These are phyloP conservation scores for Penicillium capsulatum DNA, from an alignment of 2,329 filamentous ascomycete genomes.

Conservation along the genomic window DNA sequence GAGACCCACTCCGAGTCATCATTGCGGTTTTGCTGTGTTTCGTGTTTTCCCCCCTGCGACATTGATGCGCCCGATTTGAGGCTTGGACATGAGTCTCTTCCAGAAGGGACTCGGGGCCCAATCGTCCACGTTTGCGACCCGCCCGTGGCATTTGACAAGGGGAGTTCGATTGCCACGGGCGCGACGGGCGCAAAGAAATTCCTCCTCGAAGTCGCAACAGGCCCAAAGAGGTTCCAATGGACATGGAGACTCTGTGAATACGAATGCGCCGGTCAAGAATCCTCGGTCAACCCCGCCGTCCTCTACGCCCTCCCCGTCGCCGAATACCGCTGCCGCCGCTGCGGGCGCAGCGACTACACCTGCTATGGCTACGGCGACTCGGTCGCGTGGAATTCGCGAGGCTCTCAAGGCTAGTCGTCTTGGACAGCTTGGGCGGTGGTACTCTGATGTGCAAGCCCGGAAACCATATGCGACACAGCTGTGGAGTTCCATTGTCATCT, in stretches of 20 bases:
- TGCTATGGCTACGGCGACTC: slow-evolving; percentile 14
- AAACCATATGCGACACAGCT: slow-evolving; percentile 78
- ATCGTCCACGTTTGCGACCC: slow-evolving; percentile 9
- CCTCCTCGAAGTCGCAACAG: slow-evolving; percentile 14
- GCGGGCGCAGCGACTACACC: slow-evolving; percentile 24
- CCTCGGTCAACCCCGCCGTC: slow-evolving; percentile 2
- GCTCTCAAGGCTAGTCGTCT: slow-evolving; percentile 30
- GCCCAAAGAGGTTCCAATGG: neutral
- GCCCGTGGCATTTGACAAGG: slow-evolving; percentile 12
- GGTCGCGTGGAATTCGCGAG: slow-evolving; percentile 27
- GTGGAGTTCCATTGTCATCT: slow-evolving; percentile 70
- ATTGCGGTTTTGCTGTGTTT: too few relatives aligned
- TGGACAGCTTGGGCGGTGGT: slow-evolving; percentile 44
- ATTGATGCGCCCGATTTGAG: slow-evolving; percentile 7
- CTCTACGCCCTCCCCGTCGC: slow-evolving; percentile 2
- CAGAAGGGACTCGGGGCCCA: slow-evolving; percentile 14
- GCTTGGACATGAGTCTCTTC: slow-evolving; percentile 15
- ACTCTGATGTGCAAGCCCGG: slow-evolving; percentile 65
- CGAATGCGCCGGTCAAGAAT: slow-evolving; percentile 1
- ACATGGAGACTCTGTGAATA: slow-evolving; percentile 5
- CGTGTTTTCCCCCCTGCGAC: too few relatives aligned
- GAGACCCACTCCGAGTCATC: slow-evolving; percentile 2
- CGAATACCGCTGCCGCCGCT: slow-evolving; percentile 14
- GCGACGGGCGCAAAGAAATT: slow-evolving; percentile 18
- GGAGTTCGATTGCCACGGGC: slow-evolving; percentile 12